Base-by-base conservation (phyloP, 495 filamentous ascomycete species). In the Xylaria bambusicola region DNA sequence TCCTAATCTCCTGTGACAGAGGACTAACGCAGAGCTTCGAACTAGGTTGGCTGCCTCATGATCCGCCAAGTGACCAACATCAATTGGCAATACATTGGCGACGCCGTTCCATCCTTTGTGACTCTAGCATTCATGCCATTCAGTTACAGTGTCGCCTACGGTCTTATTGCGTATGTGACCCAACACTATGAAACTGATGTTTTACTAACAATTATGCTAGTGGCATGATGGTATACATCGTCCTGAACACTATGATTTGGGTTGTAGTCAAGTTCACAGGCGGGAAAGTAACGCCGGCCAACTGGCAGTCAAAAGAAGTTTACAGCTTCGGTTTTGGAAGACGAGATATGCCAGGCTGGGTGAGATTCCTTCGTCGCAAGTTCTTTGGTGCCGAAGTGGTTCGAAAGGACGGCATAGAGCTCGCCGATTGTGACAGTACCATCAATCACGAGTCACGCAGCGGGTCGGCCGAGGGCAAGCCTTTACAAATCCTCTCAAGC, bases 111-210 rank as follows among this genome's bases (percentile, higher is more conserved):
- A 0, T 90, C 90, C 0, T 92, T 94, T 70, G 76, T 93, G 24
- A 92, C 90, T 0, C 80, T 94, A 56, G 82, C 84, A 38, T 80
- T 90, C 62, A 93, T 94, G 82, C 90, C 89, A 0, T 90, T 92
- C 73, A 91, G 86, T 44, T 91, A 89, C 72, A 89, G 85, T 49
- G 88, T 91, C 56, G 88, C 89, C 3, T 92, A 92, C 59, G 89
- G 89, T 3, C 77, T 92, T 27, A 89, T 93, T 56, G 88, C 87
- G 79, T 81, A 63, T 66, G 79, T 75, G 26, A 10, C 42, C 23
- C 9, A 27, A 17, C 48, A 3, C 20, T n/a, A 8, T 17, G 5
- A n/a, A 20, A 35, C 15, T 17, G 26, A 35, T 21, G 3, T 23
- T n/a, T 36, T 8, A 36, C 56, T 58, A 51, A 58, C 17, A 33